Evolutionary conservation across 352 stramenopile genomes (phyloP), one percentile per base, ranked within the genome.

Genomic region (Phytophthora macrochlamydospora): DNA sequence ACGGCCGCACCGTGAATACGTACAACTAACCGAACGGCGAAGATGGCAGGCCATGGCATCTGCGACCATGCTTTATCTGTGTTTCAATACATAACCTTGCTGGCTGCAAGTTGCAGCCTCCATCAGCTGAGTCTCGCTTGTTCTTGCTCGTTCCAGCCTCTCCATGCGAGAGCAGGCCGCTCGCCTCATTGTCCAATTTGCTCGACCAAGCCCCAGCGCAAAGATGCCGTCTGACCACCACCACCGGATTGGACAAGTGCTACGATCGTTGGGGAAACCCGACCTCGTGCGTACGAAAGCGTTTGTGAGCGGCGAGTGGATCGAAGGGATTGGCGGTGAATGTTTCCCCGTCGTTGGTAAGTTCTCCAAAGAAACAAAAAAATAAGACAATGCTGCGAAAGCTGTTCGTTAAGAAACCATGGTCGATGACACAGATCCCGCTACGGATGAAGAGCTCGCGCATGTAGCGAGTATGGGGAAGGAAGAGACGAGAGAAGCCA

Each of bases 291-390:
- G 79, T 49, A 78, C 76, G 29, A 78, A 89, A 44, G 74, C 77
- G 11, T 90, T 78, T 64, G 80, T 90, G 55, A 78, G 79, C 51
- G 83, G 83, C 31, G 59, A 83, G 32, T 92, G 83, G 83, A 54
- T 85, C 46, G 77, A 87, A 45, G 70, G 73, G 28, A 72, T 69
- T 44, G 45, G 55, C 30, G 61, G 60, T 6, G 54, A 71, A 50
- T 69, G 70, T 49, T 87, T 86, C 51, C 51, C 80, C 1, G 71
- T 87, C 31, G 69, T 86, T 33, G 80, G 64, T 67, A 71, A 61
- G 56, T 42, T n/a, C 11, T 37, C 35, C 35, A 6, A 49, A 2
- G 14, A 8, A 49, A 8, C 43, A 30, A 11, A 8, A 49, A 3
- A 24, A 24, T 24, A 24, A 24, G 18, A 24, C 18, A 45, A 45